phyloP scores from a whole-genome alignment of 2,329 filamentous ascomycete genomes.

The Aspergillus candidus region DNA sequence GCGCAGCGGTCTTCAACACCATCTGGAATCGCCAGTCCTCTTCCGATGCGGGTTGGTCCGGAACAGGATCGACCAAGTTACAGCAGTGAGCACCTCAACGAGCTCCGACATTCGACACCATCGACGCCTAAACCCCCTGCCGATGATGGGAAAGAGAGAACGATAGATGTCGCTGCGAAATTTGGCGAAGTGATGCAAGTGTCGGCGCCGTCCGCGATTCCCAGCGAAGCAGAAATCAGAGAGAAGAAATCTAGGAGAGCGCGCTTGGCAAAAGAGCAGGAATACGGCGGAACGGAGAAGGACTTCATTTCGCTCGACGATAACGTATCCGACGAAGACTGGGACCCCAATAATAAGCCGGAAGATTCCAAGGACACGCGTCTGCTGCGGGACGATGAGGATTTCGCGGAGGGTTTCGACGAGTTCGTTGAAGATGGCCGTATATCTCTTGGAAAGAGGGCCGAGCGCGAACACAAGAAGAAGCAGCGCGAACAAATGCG shows the following conservation, averaged over 20 bases:
- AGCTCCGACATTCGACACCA: conserved; percentile 79
- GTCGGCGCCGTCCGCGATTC: conserved; percentile 49
- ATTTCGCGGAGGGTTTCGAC: conserved; percentile 89
- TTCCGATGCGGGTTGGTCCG: conserved; percentile 54
- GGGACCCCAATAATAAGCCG: conserved; percentile 47
- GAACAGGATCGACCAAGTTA: conserved; percentile 72
- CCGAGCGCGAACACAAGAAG: conserved; percentile 63
- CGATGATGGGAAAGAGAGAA: conserved; percentile 46
- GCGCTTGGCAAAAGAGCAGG: conserved; percentile 66
- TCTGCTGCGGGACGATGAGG: conserved; percentile 78
- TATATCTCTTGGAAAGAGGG: conserved; percentile 70
- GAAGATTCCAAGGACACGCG: conserved; percentile 66
- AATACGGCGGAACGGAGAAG: conserved; percentile 54
- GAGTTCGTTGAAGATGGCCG: conserved; percentile 81
- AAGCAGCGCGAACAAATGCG: conserved; percentile 72
- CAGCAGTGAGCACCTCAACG: conserved; percentile 77
- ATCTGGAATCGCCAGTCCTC: conserved; percentile 42
- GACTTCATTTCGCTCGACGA: conserved; percentile 42
- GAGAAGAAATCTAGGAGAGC: conserved; percentile 87
- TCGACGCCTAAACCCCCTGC: conserved; percentile 60
- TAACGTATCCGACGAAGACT: conserved; percentile 37
- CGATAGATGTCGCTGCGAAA: conserved; percentile 46
- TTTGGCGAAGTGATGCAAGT: conserved; percentile 40
- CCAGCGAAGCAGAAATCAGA: conserved; percentile 76
- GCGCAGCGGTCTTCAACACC: conserved; percentile 50